Conservation (phyloP, 768 basidiomycete species). For the Candolleomyces eurysporus region DNA sequence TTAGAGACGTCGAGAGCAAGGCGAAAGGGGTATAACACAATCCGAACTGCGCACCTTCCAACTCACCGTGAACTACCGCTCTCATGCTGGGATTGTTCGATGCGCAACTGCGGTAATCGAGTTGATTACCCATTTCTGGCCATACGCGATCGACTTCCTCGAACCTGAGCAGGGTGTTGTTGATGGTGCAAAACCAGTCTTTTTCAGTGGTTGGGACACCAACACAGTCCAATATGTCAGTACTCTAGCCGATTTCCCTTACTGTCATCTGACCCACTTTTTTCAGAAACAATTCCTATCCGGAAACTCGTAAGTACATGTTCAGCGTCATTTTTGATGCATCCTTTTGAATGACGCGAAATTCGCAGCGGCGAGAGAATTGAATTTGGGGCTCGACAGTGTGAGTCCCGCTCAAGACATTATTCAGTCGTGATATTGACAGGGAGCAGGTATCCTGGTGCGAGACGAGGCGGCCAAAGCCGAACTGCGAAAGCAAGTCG, state of each 20-base stretch:
- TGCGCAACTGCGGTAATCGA: conserved; percentile 65
- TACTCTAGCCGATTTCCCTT: neutral
- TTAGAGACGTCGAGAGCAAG: conserved; percentile 6
- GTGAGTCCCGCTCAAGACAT: conserved; percentile 30
- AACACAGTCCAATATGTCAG: conserved; percentile 35
- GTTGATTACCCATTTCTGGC: conserved; percentile 62
- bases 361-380: conserved; percentile 43
- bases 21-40: neutral
- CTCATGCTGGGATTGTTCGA: conserved; percentile 71
- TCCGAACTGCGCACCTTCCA: conserved; percentile 43
- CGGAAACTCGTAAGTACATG: conserved; percentile 27
- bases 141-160: conserved; percentile 59
- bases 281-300: conserved; percentile 53
- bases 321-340: neutral
- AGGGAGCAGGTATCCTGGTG: conserved; percentile 59
- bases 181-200: conserved; percentile 54
- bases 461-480: conserved; percentile 54
- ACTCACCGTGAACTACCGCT: conserved; percentile 64
- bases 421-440: neutral
- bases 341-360: neutral
- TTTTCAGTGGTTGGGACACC: conserved; percentile 49
- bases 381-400: conserved; percentile 66
- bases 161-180: conserved; percentile 54
- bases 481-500: conserved; percentile 47
- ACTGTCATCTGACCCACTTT: conserved; percentile 35